A percentile compares a stretch with the other conserved stretches of the same genome.
Conservation (phyloP, 345 rosid species). For the Linum tenue region DNA sequence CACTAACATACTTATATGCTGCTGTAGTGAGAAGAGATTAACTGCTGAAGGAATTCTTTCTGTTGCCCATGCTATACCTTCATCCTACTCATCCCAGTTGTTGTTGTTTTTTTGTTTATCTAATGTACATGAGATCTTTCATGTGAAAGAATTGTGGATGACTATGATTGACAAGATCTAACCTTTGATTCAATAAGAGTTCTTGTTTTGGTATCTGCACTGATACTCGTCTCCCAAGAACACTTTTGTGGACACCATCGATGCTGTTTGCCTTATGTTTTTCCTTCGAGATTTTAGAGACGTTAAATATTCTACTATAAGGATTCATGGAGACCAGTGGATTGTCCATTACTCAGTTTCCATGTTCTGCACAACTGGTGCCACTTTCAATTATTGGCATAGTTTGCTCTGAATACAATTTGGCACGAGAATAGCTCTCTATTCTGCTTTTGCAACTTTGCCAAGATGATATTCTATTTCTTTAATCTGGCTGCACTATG, state of each 20-base stretch:
- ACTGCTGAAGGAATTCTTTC: not conserved
- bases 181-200: not conserved
- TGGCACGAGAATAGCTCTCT: not conserved
- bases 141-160: not conserved
- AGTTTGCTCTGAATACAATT: too few relatives aligned
- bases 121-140: not conserved
- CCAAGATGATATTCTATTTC: too few relatives aligned
- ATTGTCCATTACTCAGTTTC: not conserved
- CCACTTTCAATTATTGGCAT: too few relatives aligned
- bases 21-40: not conserved
- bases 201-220: not conserved
- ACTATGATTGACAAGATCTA: not conserved
- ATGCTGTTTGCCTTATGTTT: constrained; percentile 45
- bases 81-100: not conserved
- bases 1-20: not conserved
- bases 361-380: not conserved
- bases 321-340: constrained; percentile 60
- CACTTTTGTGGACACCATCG: constrained; percentile 15
- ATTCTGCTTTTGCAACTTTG: too few relatives aligned
- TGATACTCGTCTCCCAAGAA: constrained; percentile 6
- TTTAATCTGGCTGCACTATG: not conserved
- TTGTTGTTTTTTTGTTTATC: not conserved
- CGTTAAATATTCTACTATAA: constrained; percentile 73
- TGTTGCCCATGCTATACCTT: constrained; percentile 14
- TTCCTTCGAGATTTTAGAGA: constrained; percentile 90